Conservation (phyloP, 1,284 basidiomycete genomes). For the Stygiomarasmius scandens region DNA sequence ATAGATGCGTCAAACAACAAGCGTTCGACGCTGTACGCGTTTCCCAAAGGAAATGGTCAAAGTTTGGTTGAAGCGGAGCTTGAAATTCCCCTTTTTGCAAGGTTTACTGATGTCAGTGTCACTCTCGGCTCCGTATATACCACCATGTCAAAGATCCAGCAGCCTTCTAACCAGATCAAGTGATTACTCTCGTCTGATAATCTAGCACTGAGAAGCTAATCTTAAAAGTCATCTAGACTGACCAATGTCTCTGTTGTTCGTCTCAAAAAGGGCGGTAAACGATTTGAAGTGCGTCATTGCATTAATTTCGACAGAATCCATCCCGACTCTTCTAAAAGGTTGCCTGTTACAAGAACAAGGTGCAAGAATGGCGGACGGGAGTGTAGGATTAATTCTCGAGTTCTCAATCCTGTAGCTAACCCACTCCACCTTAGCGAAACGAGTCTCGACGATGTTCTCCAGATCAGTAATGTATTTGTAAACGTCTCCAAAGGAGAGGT, state of each 20-base stretch:
- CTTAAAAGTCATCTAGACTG: constrained; percentile 52
- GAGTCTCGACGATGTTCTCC: constrained; percentile 93
- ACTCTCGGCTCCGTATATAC: no score
- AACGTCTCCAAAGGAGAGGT: constrained; percentile 98
- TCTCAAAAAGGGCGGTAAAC: constrained; percentile 94
- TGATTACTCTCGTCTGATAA: constrained; percentile 29
- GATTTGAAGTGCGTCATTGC: constrained; percentile 69
- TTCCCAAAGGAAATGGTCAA: background rate
- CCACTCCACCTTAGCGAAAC: constrained; percentile 67
- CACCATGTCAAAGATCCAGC: constrained; percentile 63
- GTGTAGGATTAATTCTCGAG: constrained; percentile 56
- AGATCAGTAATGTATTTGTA: constrained; percentile 94
- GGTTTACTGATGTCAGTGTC: no score
- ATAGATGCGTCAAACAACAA: background rate
- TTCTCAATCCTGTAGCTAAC: background rate
- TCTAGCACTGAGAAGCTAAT: constrained; percentile 16
- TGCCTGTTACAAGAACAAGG: constrained; percentile 99
- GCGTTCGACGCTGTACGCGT: background rate
- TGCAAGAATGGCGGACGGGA: constrained; percentile 93
- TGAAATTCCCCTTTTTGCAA: no score
- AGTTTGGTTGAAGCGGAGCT: background rate
- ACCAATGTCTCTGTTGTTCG: constrained; percentile 97
- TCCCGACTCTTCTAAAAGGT: constrained; percentile 54
- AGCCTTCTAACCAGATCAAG: constrained; percentile 90
- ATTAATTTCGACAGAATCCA: background rate